Percentiles rank a stretch among this genome's conserved stretches.
Conservation (phyloP, 495 filamentous ascomycete genomes). For the Neurospora sp. region DNA sequence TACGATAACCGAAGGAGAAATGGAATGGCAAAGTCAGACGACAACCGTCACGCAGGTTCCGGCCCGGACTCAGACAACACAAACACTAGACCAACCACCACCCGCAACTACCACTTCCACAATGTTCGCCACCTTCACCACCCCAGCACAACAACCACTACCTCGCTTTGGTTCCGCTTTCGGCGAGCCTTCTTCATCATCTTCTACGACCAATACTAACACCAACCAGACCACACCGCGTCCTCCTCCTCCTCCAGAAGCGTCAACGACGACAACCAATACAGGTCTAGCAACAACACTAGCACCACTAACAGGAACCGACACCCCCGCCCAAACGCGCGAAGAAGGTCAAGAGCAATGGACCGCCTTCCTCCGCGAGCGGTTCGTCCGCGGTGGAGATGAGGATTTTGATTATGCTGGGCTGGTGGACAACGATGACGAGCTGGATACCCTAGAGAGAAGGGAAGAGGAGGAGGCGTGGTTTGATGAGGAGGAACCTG, state of each 20-base stretch:
- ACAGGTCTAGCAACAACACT: not conserved
- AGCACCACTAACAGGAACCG: slow-evolving; percentile 5
- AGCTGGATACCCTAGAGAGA: slow-evolving; percentile 57
- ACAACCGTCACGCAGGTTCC: not conserved
- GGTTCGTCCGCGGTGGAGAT: slow-evolving; percentile 64
- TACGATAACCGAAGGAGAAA: not conserved
- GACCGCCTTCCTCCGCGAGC: slow-evolving; percentile 54
- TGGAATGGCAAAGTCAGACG: not conserved
- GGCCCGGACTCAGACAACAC: not conserved
- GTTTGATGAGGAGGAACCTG: slow-evolving; percentile 67
- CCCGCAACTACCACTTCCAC: not conserved
- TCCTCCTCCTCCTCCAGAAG: not conserved
- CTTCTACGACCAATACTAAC: not conserved
- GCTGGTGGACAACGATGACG: slow-evolving; percentile 57
- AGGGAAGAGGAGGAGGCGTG: slow-evolving; percentile 52
- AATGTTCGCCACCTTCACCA: not conserved
- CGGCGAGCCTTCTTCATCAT: not conserved
- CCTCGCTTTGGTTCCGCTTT: not conserved
- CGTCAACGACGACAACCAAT: not conserved
- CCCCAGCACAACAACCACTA: not conserved
- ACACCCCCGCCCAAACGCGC: slow-evolving; percentile 48
- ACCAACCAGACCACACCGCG: not conserved
- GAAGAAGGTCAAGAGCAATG: slow-evolving; percentile 58
- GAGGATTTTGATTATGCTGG: slow-evolving; percentile 62
- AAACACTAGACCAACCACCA: not conserved